Evolutionary conservation across 2,329 filamentous ascomycete genomes (phyloP).

Genomic region (Aspergillus awamori): DNA sequence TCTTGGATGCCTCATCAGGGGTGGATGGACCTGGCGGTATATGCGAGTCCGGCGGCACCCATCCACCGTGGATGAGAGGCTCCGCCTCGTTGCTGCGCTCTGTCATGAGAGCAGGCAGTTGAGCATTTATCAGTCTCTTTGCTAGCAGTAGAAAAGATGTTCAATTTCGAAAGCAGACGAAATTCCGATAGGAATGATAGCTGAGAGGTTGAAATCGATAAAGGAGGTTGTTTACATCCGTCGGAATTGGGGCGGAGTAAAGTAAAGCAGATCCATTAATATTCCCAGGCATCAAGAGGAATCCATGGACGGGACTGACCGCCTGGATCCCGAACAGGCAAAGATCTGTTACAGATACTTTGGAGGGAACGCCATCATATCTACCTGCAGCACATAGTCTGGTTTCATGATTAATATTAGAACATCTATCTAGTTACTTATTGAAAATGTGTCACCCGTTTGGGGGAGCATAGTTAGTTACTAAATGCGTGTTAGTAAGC

Average conservation of each 20-base stretch:
- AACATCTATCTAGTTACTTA: no score
- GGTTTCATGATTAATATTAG: no score
- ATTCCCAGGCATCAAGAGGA: no score
- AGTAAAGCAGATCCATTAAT: no score
- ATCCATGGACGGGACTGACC: not conserved
- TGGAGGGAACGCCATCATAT: no score
- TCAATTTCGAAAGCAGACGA: no score
- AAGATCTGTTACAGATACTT: not conserved
- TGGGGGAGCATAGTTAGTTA: no score
- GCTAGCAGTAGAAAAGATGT: not conserved
- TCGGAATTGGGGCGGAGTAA: not conserved
- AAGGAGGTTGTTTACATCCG: not conserved
- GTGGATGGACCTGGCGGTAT: not conserved
- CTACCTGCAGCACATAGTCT: no score
- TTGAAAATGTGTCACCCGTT: no score
- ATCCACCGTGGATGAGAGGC: conserved; percentile 9
- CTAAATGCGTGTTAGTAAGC: no score
- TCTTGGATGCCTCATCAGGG: conserved; percentile 59
- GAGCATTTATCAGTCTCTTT: not conserved
- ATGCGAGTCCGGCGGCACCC: not conserved
- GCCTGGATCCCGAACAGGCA: not conserved
- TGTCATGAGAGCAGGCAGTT: not conserved
- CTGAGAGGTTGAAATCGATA: not conserved
- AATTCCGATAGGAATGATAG: not conserved
- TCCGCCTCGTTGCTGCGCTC: conserved; percentile 3